These are phyloP conservation scores for Globisporangium middletonii DNA, from an alignment of 352 stramenopile genomes.

Conservation along the genomic window DNA sequence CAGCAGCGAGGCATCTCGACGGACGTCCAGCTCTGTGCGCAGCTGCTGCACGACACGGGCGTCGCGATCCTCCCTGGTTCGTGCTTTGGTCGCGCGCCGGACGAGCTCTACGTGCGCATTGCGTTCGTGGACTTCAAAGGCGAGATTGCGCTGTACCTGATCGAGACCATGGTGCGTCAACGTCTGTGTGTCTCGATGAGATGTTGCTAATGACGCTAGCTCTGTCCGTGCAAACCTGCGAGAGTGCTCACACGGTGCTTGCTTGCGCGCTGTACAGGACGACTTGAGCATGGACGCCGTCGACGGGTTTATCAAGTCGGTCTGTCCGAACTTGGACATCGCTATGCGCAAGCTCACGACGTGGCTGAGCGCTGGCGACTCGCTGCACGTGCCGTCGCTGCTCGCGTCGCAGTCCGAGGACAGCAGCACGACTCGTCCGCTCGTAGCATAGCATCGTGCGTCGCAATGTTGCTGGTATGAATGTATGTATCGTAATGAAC, in stretches of 20 bases:
- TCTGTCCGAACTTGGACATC: constrained; percentile 82
- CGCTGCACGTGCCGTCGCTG: constrained; percentile 10
- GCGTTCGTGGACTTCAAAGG: constrained; percentile 88
- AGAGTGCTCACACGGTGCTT: not conserved
- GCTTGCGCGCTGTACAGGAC: constrained; percentile 21
- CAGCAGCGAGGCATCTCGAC: constrained; percentile 55
- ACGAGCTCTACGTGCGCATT: constrained; percentile 76
- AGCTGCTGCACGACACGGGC: constrained; percentile 76
- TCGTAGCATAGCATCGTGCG: constrained; percentile 11
- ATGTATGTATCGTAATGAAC: too few relatives aligned
- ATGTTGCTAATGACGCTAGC: too few relatives aligned
- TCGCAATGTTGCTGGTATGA: not conserved
- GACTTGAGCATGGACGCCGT: constrained; percentile 64
- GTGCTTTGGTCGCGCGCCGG: constrained; percentile 65
- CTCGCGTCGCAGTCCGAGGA: constrained; percentile 15
- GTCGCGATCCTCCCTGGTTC: constrained; percentile 83
- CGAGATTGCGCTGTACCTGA: constrained; percentile 80
- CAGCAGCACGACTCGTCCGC: constrained; percentile 1
- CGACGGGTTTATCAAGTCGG: constrained; percentile 83
- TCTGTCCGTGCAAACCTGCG: too few relatives aligned
- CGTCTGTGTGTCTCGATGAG: not conserved
- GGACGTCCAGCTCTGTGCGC: constrained; percentile 68
- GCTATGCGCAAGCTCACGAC: constrained; percentile 72
- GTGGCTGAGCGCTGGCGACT: constrained; percentile 42
- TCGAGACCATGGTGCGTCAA: constrained; percentile 76